Conservation (phyloP, 2,329 filamentous ascomycete genomes). For the Claviceps citrina region DNA sequence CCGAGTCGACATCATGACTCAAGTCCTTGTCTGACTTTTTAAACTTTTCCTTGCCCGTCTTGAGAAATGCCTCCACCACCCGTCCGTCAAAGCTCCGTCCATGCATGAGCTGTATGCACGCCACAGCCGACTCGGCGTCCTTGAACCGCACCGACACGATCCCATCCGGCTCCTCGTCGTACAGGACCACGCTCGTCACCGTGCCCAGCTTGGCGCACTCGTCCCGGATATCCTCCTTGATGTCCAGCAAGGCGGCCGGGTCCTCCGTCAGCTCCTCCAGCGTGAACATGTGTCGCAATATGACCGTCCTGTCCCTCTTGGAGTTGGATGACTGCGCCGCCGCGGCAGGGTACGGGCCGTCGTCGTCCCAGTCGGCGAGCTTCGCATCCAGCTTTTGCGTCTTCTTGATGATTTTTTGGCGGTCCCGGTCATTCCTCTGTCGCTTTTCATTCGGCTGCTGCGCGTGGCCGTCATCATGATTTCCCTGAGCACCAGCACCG, state of each 20-base stretch:
- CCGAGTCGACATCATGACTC: constrained; percentile 24
- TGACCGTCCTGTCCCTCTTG: constrained; percentile 64
- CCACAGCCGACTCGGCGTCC: constrained; percentile 51
- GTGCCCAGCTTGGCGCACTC: constrained; percentile 75
- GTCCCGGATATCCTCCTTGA: constrained; percentile 86
- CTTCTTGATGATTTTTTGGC: constrained; percentile 80
- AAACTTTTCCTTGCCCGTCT: constrained; percentile 58
- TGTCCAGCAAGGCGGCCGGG: constrained; percentile 66
- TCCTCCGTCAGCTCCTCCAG: constrained; percentile 74
- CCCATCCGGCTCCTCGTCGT: constrained; percentile 71
- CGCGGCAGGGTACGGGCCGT: constrained; percentile 44
- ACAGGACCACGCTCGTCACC: constrained; percentile 83
- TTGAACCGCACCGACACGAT: constrained; percentile 74
- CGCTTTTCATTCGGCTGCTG: constrained; percentile 24
- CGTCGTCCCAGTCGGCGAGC: constrained; percentile 89
- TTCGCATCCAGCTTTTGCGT: constrained; percentile 84
- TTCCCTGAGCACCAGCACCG: too few species aligned
- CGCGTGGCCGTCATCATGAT: too few species aligned
- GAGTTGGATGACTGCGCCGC: constrained; percentile 26
- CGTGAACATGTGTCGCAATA: constrained; percentile 89
- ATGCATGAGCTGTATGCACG: constrained; percentile 61
- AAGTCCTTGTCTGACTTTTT: constrained; percentile 48
- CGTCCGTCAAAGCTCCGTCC: constrained; percentile 66
- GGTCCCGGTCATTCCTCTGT: constrained; percentile 48
- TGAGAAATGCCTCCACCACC: constrained; percentile 54